A percentile compares a stretch with the other conserved stretches of the same genome.
Evolutionary conservation across 129 eudicot genomes (phyloP).

Genomic region (Flaveria bidentis): DNA sequence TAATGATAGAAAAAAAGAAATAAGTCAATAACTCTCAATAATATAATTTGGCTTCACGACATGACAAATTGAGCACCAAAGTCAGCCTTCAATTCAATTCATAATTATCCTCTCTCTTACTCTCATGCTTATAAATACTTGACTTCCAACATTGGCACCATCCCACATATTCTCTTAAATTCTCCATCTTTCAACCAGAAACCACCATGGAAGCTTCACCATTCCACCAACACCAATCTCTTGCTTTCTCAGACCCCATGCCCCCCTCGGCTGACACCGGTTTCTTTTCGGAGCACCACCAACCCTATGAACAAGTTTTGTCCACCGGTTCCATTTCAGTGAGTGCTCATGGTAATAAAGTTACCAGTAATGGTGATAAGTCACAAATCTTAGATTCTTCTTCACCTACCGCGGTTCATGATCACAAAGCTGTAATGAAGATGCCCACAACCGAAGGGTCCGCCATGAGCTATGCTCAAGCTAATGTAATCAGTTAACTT

Average conservation of each 20-base stretch:
- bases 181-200: slow-evolving; percentile 31
- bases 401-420: slow-evolving; percentile 30
- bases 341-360: slow-evolving; percentile 16
- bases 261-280: not conserved
- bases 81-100: not conserved
- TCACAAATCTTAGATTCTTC: slow-evolving; percentile 30
- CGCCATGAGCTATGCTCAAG: slow-evolving; percentile 25
- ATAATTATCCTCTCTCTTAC: not conserved
- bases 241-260: slow-evolving; percentile 24
- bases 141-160: slow-evolving; percentile 19
- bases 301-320: slow-evolving; percentile 2
- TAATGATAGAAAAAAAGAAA: no score
- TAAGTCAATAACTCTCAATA: not conserved
- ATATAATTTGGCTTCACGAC: not conserved
- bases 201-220: slow-evolving; percentile 46
- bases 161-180: slow-evolving; percentile 20
- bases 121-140: slow-evolving; percentile 36
- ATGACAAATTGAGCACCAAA: not conserved
- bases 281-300: slow-evolving; percentile 17
- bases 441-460: no score
- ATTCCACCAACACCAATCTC: slow-evolving; percentile 35
- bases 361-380: slow-evolving; percentile 16
- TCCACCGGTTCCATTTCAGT: slow-evolving; percentile 16
- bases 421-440: slow-evolving; percentile 16
- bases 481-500: slow-evolving; percentile 35